Base-by-base conservation (phyloP, 139 green algal species). In the Deuterostichococcus epilithicus region DNA sequence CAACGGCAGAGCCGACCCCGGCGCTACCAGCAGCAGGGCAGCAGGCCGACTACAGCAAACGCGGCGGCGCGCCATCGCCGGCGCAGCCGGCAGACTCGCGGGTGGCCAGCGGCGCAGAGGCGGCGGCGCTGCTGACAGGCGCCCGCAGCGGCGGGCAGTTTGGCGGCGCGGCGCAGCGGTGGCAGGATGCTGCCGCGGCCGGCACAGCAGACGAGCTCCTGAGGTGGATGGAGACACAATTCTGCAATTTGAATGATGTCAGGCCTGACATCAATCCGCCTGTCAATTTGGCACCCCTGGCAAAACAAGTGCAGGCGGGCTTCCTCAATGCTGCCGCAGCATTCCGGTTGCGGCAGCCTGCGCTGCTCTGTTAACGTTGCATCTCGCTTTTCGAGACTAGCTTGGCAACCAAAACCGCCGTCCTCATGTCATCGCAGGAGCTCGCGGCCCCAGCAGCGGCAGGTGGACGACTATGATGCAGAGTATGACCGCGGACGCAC, bases 401-500 rank as follows among this genome's bases (percentile, higher is more conserved):
- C 34, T 26, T 33, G 2, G 39, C 34, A 34, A 13, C 3, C 26
- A 25, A 23, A 25, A 28, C 2, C 58, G 20, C 33, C 20, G 23
- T 25, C 52, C 0, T 36, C 25, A 13, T 6, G 23, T 2, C 8
- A 26, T 38, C 26, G 13, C 23, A 23, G 32, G 39, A 47, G 68
- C 63, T 58, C 66, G 23, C 44, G 39, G 33, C 66, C 66, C 37
- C 79, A 79, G 76, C 67, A 59, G 28, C 39, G 34, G 76, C 60
- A 36, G 44, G n/a, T 45, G 38, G 81, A 86, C 37, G 82, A 80
- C 23, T 86, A 83, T 33, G 82, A 87, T 68, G 20, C 25, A 5
- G 82, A 87, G 25, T 87, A 87, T 60, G 82, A 87, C 76, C 30
- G 23, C 0, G 82, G 82, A 0, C 68, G 44, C 35, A 63, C 45